Evolutionary conservation across 1,284 basidiomycete species (phyloP).

Genomic region (Ustilago vetiveriae): DNA sequence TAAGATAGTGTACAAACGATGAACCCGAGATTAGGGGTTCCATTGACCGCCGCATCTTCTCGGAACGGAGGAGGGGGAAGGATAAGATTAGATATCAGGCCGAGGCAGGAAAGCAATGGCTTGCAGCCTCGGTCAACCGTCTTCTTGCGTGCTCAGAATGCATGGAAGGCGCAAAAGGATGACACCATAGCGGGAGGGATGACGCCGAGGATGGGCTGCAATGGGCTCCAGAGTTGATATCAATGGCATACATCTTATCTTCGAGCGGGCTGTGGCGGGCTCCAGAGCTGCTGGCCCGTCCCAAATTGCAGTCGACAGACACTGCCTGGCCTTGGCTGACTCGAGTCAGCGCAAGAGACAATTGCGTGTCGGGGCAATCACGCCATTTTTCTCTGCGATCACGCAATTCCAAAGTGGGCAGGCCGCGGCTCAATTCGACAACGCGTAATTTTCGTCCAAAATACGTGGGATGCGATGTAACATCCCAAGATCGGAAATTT

Average conservation of each 20-base stretch:
- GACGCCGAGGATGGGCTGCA: not conserved
- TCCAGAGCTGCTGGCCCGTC: conserved; percentile 22
- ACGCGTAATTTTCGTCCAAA: fast-evolving
- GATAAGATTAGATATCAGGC: conserved; percentile 10
- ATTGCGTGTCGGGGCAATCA: conserved; percentile 5
- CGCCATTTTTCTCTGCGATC: conserved; percentile 10
- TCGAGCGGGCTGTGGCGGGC: conserved; percentile 23
- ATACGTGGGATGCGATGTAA: not conserved
- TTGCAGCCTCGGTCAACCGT: not conserved
- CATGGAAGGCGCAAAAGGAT: not conserved
- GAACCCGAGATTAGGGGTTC: too few relatives aligned
- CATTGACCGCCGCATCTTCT: too few relatives aligned
- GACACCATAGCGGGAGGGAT: not conserved
- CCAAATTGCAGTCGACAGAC: not conserved
- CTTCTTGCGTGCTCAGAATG: conserved; percentile 5
- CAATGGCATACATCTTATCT: not conserved
- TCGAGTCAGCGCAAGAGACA: too few relatives aligned
- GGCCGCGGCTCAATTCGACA: conserved; percentile 16
- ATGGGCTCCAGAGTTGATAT: conserved; percentile 13
- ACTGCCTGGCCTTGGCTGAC: too few relatives aligned
- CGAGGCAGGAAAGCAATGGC: not conserved
- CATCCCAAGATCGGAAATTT: not conserved
- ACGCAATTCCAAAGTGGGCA: not conserved
- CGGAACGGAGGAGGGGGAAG: not conserved
- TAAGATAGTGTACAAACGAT: conserved; percentile 30